Base-by-base conservation (phyloP, 208 protist species). In the Leptomonas seymouri region DNA sequence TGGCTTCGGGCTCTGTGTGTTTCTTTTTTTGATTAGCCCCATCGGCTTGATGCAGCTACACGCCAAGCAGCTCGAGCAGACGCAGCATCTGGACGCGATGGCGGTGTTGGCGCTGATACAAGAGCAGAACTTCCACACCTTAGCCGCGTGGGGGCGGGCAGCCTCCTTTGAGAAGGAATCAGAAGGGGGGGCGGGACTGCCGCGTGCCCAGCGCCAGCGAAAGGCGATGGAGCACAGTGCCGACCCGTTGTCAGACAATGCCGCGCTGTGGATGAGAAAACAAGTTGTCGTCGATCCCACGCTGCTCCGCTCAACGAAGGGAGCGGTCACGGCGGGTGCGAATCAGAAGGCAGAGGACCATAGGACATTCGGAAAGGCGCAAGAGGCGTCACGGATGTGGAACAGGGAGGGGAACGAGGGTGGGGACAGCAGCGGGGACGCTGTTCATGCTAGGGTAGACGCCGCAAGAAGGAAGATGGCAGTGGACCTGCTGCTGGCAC, bases 1-100 rank as follows among this genome's bases (percentile, higher is more conserved):
- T 0, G 53, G 39, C 20, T 49, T 74, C 20, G 46, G 73, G 46
- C 23, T 81, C 18, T 56, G 61, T 14, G 49, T 49, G 14, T 27
- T 81, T 12, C 28, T 90, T 21, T 81, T 82, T 39, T 18, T 90
- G 23, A 61, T 84, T 44, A 86, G 80, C 67, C 84, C 84, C 4
- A 21, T 85, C 0, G 84, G 84, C 1, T 59, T 74, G 20, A 48
- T 78, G 28, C 71, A 56, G 18, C 42, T 56, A 42, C 65, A 80
- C 62, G 78, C 71, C 18, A 67, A 50, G 16, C 64, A 74, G 14
- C 15, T 62, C 28, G 9, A 57, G 27, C 62, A 82, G 23, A 82
- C 70, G 48, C 41, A 51, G n/a, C 58, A 73, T 41, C 63, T 90
- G 27, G 81, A 90, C 55, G 70, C 45, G 28, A 58, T 82, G 9